These are phyloP conservation scores for Citrus hindsii DNA, from an alignment of 345 rosid species.

Conservation along the genomic window DNA sequence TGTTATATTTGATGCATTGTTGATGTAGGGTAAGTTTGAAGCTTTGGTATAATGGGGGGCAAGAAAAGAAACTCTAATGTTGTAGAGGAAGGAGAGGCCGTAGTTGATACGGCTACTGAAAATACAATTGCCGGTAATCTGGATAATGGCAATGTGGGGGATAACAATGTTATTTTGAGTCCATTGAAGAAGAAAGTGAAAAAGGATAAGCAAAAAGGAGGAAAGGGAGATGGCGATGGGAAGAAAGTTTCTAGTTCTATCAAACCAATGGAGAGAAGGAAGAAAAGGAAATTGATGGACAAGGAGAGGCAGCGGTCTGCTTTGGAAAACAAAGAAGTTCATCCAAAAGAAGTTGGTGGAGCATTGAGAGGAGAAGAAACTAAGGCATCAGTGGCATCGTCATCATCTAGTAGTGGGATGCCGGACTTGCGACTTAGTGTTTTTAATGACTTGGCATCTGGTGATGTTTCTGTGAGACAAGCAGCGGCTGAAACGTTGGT, in stretches of 20 bases:
- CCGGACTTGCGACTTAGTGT: slow-evolving; percentile 71
- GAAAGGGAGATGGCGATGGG: slow-evolving; percentile 15
- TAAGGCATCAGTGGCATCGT: slow-evolving; percentile 15
- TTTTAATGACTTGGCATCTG: slow-evolving; percentile 69
- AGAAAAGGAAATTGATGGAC: slow-evolving; percentile 73
- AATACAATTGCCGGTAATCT: not conserved
- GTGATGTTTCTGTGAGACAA: slow-evolving; percentile 55
- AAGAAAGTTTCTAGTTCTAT: slow-evolving; percentile 24
- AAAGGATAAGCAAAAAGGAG: slow-evolving; percentile 23
- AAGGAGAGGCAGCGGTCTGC: slow-evolving; percentile 52
- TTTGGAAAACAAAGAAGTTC: slow-evolving; percentile 22
- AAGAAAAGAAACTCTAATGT: slow-evolving; percentile 50
- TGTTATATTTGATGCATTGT: not conserved
- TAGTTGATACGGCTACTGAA: slow-evolving; percentile 7
- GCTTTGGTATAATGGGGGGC: slow-evolving; percentile 39
- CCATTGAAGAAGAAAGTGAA: slow-evolving; percentile 44
- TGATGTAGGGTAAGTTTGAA: not conserved
- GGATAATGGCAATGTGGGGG: not conserved
- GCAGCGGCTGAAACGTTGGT: slow-evolving; percentile 65
- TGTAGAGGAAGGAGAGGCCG: slow-evolving; percentile 30
- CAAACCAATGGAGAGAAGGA: slow-evolving; percentile 79
- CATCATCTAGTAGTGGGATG: slow-evolving; percentile 31
- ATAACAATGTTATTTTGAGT: slow-evolving; percentile 13
- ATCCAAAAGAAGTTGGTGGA: slow-evolving; percentile 15
- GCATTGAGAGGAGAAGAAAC: slow-evolving; percentile 24